Base-by-base conservation (phyloP, 257 asterid genomes). In the Scutellaria minor region DNA sequence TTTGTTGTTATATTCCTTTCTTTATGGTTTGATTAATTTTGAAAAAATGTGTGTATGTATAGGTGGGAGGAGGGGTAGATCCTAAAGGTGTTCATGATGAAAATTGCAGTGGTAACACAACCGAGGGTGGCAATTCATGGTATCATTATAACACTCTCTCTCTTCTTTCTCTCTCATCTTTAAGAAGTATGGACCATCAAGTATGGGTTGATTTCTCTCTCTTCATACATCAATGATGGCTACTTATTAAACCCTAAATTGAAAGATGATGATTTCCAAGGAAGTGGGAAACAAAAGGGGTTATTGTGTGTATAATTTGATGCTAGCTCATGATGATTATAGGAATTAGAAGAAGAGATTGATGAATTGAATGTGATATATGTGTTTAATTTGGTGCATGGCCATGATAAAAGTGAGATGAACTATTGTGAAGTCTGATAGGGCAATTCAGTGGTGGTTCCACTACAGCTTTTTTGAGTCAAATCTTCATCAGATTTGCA, bases 121-220 rank as follows among this genome's bases (percentile, higher is more conserved):
- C 76, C 64, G 91, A 88, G 58, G 88, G 82, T 48, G 79, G 54
- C 75, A 85, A 91, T 84, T 83, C 96, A 71, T 91, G 95, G 96
- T 89, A 89, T 52, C 31, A 27, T 61, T 22, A 61, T 35, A 11
- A 58, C 35, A 45, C 2, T 48, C 6, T 13, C 39, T 22, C 24
- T 45, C 47, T 27, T 58, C 0, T 40, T 2, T 58, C 9, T 40
- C 1, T 10, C 27, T 31, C 12, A 9, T 45, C 27, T 48, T 31
- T 31, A 31, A 31, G 4, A 2, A 31, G 37, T 31, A 31, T 31
- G 37, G 37, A 31, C 37, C 20, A 58, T 68, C 64, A 55, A 64
- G 73, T 52, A 52, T 58, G 63, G 68, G 27, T 14, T 39, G 5
- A 4, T 66, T 12, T 20, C 35, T 45, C 40, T 72, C 39, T 57